Conservation (phyloP, 164 flowering plant species). For the Magnolia officinalis region DNA sequence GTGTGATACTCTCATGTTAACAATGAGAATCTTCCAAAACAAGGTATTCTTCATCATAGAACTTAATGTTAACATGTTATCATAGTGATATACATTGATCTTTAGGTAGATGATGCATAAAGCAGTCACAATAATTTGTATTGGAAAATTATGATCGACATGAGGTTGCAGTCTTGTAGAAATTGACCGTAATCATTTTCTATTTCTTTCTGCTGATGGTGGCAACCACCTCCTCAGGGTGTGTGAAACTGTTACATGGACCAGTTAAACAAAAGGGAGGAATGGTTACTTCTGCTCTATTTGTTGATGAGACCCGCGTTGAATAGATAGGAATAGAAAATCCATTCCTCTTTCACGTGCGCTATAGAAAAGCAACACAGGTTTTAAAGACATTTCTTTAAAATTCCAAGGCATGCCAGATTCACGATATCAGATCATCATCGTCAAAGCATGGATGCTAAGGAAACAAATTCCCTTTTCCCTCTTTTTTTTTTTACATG, state of each 20-base stretch:
- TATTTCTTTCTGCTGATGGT: neutral
- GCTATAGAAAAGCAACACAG: too few relatives aligned
- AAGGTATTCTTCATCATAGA: slow-evolving; percentile 47
- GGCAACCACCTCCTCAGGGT: neutral
- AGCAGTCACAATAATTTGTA: neutral
- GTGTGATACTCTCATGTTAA: slow-evolving; percentile 84
- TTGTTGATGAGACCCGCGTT: neutral
- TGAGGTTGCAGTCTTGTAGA: neutral
- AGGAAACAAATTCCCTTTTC: too few relatives aligned
- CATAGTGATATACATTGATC: neutral
- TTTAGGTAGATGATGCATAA: neutral
- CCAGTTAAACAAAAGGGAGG: too few relatives aligned
- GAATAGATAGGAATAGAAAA: neutral
- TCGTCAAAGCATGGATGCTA: too few relatives aligned
- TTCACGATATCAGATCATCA: too few relatives aligned
- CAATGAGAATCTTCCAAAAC: slow-evolving; percentile 81
- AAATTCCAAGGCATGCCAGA: too few relatives aligned
- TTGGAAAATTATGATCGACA: neutral
- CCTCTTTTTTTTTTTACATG: too few relatives aligned
- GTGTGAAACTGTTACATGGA: too few relatives aligned
- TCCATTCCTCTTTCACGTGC: neutral
- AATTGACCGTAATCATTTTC: neutral
- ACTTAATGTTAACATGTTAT: neutral
- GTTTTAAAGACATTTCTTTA: too few relatives aligned
- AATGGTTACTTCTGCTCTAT: too few relatives aligned